These are phyloP conservation scores for Pochonia chlamydosporia DNA, from an alignment of 2,329 filamentous ascomycete species.

Conservation along the genomic window DNA sequence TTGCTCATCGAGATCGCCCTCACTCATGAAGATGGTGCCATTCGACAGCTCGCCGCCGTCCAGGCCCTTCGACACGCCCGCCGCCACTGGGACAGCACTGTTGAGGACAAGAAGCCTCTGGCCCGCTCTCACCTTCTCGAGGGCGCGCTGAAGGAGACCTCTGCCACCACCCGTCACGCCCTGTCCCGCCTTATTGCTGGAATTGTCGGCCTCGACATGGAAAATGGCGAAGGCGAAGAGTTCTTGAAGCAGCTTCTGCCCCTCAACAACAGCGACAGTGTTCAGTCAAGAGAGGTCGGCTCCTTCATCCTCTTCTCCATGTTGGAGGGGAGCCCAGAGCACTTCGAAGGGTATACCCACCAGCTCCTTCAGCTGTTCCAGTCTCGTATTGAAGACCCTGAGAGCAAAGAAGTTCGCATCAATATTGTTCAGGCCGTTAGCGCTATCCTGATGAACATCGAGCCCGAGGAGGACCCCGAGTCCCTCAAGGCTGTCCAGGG, in stretches of 20 bases:
- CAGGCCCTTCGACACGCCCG: constrained; percentile 77
- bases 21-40: constrained; percentile 63
- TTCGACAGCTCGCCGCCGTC: constrained; percentile 87
- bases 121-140: constrained; percentile 81
- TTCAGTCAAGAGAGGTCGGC: constrained; percentile 80
- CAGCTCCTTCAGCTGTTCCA: constrained; percentile 79
- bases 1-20: constrained; percentile 84
- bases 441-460: constrained; percentile 78
- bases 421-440: constrained; percentile 91
- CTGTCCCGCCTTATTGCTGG: constrained; percentile 82
- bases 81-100: constrained; percentile 78
- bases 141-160: constrained; percentile 73
- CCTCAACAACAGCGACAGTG: constrained; percentile 68
- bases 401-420: constrained; percentile 87
- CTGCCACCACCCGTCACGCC: constrained; percentile 74
- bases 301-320: constrained; percentile 92
- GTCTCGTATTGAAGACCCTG: constrained; percentile 81
- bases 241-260: constrained; percentile 74
- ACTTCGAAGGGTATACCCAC: constrained; percentile 73
- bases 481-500: constrained; percentile 70
- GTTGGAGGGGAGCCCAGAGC: constrained; percentile 78
- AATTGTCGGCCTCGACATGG: constrained; percentile 78
- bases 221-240: constrained; percentile 69
- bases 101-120: constrained; percentile 69
- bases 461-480: constrained; percentile 76